A percentile compares a stretch with the other conserved stretches of the same genome.
Evolutionary conservation across 2,329 filamentous ascomycete species (phyloP).

Genomic region (Phoma sp.): DNA sequence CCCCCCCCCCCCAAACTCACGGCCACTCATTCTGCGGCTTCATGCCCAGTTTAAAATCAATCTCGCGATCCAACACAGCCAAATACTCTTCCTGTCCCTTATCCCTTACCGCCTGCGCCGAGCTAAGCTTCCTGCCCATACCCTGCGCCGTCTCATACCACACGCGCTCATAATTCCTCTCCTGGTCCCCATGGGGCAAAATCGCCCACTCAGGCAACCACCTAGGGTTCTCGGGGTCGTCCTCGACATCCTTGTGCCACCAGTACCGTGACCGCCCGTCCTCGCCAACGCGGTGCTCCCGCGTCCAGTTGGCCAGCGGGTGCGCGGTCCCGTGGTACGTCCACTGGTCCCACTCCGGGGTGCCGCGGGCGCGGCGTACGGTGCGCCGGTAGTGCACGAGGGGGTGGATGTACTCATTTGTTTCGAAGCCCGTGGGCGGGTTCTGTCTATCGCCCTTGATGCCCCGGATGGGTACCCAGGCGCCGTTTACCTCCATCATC

Average conservation of each 20-base stretch:
- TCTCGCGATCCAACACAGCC: constrained; percentile 28
- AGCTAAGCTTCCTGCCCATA: constrained; percentile 19
- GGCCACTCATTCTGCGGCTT: constrained; percentile 21
- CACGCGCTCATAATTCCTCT: constrained; percentile 38
- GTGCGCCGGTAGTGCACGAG: constrained; percentile 21
- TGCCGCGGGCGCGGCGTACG: too few species aligned
- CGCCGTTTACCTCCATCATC: constrained; percentile 39
- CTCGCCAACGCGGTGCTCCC: constrained; percentile 12
- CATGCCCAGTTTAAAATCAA: constrained; percentile 32
- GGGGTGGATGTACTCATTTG: constrained; percentile 60
- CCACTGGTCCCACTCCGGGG: constrained; percentile 27
- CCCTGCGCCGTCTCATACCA: constrained; percentile 40
- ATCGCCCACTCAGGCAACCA: constrained; percentile 42
- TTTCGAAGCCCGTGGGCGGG: constrained; percentile 32
- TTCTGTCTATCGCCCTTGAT: not conserved
- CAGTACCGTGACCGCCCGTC: constrained; percentile 34
- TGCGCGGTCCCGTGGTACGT: constrained; percentile 1
- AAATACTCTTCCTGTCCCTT: constrained; percentile 30
- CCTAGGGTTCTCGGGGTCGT: constrained; percentile 1
- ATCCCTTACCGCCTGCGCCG: constrained; percentile 15
- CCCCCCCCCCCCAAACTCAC: constrained; percentile 5
- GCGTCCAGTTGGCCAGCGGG: constrained; percentile 32
- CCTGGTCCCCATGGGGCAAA: constrained; percentile 21
- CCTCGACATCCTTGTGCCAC: constrained; percentile 33
- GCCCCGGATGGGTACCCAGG: constrained; percentile 6